Base-by-base conservation (phyloP, 2,329 filamentous ascomycete species). In the Thielaviopsis musarum region DNA sequence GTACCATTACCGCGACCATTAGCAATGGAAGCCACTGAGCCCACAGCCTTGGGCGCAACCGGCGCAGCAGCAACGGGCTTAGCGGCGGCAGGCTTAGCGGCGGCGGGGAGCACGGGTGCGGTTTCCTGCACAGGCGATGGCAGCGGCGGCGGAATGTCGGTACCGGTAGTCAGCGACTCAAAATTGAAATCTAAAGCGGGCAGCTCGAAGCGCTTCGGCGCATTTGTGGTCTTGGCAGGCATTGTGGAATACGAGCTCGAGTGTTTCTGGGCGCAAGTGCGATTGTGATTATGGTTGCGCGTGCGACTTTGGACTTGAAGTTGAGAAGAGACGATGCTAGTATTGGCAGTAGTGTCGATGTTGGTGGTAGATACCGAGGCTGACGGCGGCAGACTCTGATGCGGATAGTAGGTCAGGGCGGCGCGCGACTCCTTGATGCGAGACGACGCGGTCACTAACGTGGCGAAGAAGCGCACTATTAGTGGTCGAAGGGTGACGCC, bases 181-280 rank as follows among this genome's bases (percentile, higher is more conserved):
- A 82, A 81, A 64, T 80, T 76, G 70, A 83, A 74, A 63, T 82
- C 72, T 62, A 83, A 73, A 54, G 74, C 75, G 9, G 80, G 80
- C 61, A 83, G 74, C 70, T 82, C 77, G 63, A 83, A 82, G 60
- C 61, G 62, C 58, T 62, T 63, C 15, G 58, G 41, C 41, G 57
- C 60, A 54, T 56, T n/a, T 19, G 60, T 56, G 28, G 52, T 59
- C 7, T 24, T n/a, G 24, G 54, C 51, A n/a, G 60, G 38, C 60
- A 61, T 61, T n/a, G 51, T 52, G 30, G 49, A 52, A 22, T n/a
- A n/a, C 17, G 38, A 45, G 38, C 38, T 15, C 15, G 38, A 45
- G 38, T n/a, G 12, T 15, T 15, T 17, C 5, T 13, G 38, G 38
- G 38, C 13, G 38, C 38, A 13, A n/a, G 38, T 17, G 38, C 38